A percentile compares a stretch with the other conserved stretches of the same genome.
phyloP scores from a whole-genome alignment of 306 rosid species.

The Pachyrhizus erosus region DNA sequence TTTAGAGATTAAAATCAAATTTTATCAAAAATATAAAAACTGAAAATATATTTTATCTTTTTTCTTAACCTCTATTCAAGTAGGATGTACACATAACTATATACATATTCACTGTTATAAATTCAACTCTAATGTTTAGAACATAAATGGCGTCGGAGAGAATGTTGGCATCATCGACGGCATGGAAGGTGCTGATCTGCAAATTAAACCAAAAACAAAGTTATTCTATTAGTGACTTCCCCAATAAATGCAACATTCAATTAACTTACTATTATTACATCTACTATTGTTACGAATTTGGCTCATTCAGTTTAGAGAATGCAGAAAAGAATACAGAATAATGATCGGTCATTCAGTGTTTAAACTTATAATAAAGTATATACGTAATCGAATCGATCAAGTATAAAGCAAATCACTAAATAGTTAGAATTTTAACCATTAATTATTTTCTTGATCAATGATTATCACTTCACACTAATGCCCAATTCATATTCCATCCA shows the following conservation, averaged over 20 bases:
- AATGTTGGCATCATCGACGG: constrained; percentile 56
- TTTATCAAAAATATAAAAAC: too few relatives aligned
- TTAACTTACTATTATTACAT: neutral
- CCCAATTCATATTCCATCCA: too few relatives aligned
- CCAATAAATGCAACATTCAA: neutral
- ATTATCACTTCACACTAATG: neutral
- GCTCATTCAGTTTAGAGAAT: neutral
- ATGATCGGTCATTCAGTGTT: neutral
- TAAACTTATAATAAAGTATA: neutral
- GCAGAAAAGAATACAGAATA: neutral
- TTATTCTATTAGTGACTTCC: neutral
- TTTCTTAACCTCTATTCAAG: neutral
- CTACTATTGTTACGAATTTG: neutral
- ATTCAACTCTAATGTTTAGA: constrained; percentile 43
- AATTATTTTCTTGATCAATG: neutral
- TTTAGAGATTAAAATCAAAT: too few relatives aligned
- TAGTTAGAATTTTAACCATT: neutral
- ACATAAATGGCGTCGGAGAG: constrained; percentile 70
- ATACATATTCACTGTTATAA: neutral
- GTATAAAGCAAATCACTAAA: too few relatives aligned
- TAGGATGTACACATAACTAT: neutral
- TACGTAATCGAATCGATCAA: too few relatives aligned
- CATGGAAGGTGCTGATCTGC: constrained; percentile 50
- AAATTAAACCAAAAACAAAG: constrained; percentile 2
- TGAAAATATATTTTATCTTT: too few relatives aligned